Conservation (phyloP, 2,329 filamentous ascomycete species). For the Talaromyces sp. region DNA sequence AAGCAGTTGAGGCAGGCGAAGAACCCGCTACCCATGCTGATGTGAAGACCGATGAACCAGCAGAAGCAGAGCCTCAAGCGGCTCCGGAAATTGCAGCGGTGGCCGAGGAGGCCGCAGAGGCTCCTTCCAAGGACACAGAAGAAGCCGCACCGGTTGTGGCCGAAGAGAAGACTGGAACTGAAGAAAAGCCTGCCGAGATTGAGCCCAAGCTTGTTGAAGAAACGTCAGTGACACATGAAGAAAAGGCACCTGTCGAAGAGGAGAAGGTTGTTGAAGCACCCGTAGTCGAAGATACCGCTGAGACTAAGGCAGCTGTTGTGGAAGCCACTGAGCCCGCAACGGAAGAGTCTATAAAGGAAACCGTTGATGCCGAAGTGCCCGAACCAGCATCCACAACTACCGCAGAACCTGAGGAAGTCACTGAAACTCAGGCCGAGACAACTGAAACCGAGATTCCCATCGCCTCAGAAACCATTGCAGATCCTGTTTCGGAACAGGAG, state of each 20-base stretch:
- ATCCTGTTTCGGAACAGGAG: not conserved
- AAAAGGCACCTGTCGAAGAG: not conserved
- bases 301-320: not conserved
- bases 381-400: not conserved
- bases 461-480: not conserved
- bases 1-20: not conserved
- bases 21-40: not conserved
- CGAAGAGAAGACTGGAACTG: not conserved
- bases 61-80: not conserved
- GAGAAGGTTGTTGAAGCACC: not conserved
- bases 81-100: slow-evolving; percentile 3
- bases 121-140: not conserved
- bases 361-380: not conserved
- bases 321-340: not conserved
- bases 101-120: not conserved
- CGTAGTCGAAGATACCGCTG: not conserved
- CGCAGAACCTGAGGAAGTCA: not conserved
- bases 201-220: not conserved
- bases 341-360: not conserved
- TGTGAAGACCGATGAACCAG: not conserved
- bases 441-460: not conserved
- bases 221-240: not conserved
- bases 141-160: slow-evolving; percentile 9
- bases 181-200: slow-evolving; percentile 2
- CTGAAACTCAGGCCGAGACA: not conserved